Evolutionary conservation across 371 early-diverging fungal genomes (phyloP), one percentile per base, ranked within the genome.

Genomic region (Mortierella sp.): DNA sequence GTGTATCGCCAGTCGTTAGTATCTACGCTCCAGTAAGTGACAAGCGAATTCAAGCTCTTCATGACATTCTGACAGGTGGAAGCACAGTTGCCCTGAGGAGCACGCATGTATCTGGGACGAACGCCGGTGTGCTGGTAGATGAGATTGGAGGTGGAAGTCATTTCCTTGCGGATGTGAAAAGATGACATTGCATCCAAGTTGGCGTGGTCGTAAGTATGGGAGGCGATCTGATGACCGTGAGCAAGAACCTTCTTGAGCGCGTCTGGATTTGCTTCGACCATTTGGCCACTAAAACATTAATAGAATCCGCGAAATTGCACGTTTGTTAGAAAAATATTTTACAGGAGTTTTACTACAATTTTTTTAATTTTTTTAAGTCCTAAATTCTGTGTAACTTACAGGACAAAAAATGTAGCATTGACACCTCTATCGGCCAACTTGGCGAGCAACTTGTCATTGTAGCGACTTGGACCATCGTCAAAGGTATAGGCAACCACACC

Each of bases 331-430:
- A 40, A 40, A 40, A 40, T 9, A 40, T 9, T 40, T 40, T 9
- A 40, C 13, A 40, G 6, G 9, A 40, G 13, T 40, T 6, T 40
- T 40, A 13, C 9, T 40, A 13, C 13, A 9, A 9, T 6, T 40
- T 47, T 47, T 12, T 47, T n/a, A 12, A 19, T 12, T 47, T n/a
- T 47, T 12, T 47, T 40, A 9, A 9, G 40, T 40, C 6, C 6
- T 40, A 40, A 40, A 9, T 40, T 6, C 6, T 40, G 40, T 9
- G 13, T 51, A 17, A 66, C 80, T 64, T 79, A 74, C 74, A 73
- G 58, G 40, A 90, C 83, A 68, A 87, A 90, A 79, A 89, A 90
- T 3, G 89, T 90, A 10, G 87, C 89, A n/a, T 66, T 82, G 32
- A 90, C 81, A 6, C 64, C 64, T 23, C 83, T 64, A 19, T 51